phyloP scores from a whole-genome alignment of 202 grass and related monocot species.

The Sporobolus alterniflorus region DNA sequence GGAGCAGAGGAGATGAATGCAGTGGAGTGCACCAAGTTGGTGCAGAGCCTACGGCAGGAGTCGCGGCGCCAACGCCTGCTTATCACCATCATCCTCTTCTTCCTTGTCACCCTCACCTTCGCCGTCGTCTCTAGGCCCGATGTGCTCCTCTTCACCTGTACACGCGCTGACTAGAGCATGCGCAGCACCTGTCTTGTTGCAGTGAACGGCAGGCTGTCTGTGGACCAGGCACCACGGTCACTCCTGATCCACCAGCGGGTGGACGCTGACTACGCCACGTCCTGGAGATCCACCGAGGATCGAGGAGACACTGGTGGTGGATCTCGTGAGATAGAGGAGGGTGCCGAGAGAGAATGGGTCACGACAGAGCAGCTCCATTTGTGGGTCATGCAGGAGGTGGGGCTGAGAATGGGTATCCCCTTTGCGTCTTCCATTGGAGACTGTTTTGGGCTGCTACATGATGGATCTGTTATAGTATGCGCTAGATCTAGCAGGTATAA shows the following conservation, averaged over 20 bases:
- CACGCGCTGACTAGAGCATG: not conserved
- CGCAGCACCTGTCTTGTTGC: not conserved
- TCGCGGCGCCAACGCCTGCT: constrained; percentile 73
- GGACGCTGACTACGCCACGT: not conserved
- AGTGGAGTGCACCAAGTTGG: constrained; percentile 71
- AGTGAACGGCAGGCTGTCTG: constrained; percentile 57
- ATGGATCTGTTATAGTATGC: too few species aligned
- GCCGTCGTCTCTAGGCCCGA: constrained; percentile 80
- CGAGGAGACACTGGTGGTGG: too few species aligned
- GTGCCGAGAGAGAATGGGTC: too few species aligned
- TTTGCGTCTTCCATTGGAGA: too few species aligned
- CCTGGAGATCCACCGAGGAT: constrained; percentile 38
- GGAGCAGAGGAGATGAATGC: constrained; percentile 62
- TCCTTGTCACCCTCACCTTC: constrained; percentile 93
- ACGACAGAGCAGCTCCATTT: too few species aligned
- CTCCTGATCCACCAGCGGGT: constrained; percentile 45
- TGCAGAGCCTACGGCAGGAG: constrained; percentile 73
- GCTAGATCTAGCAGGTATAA: too few species aligned
- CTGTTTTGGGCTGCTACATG: too few species aligned
- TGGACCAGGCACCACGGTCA: constrained; percentile 55
- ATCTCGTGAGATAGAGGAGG: too few species aligned
- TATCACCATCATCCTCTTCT: constrained; percentile 75
- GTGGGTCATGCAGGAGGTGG: too few species aligned
- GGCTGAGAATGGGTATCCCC: too few species aligned
- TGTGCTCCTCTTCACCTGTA: constrained; percentile 61